Evolutionary conservation across 257 asterid genomes (phyloP).

Genomic region (Paraleonurus japonicus): DNA sequence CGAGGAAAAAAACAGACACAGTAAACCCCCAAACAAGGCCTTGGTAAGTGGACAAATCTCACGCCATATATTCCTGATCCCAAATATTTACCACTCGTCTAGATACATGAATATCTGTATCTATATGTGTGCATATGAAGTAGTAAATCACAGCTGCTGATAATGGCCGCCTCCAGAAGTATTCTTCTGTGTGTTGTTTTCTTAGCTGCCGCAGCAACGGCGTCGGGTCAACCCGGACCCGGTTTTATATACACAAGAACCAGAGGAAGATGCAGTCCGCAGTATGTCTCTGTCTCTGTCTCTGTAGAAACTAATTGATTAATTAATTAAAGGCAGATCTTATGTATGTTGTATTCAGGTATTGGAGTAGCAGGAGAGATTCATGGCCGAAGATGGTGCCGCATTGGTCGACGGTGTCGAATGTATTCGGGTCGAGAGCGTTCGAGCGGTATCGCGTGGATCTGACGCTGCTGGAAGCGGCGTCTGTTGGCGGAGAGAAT

Average conservation of each 20-base stretch:
- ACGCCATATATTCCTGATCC: constrained; percentile 11
- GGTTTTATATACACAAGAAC: constrained; percentile 77
- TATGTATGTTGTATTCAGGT: constrained; percentile 43
- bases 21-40: constrained; percentile 21
- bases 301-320: too few relatives aligned
- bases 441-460: constrained; percentile 64
- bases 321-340: too few relatives aligned
- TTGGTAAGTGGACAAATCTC: constrained; percentile 10
- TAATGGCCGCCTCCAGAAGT: background rate
- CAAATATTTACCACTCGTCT: background rate
- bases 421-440: constrained; percentile 75
- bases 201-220: constrained; percentile 10
- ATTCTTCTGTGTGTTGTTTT: constrained; percentile 18
- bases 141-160: background rate
- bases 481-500: constrained; percentile 38
- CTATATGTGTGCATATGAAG: background rate
- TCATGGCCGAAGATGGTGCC: constrained; percentile 93
- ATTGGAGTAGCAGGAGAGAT: constrained; percentile 80
- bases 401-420: constrained; percentile 60
- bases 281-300: too few relatives aligned
- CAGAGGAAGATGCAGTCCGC: constrained; percentile 80
- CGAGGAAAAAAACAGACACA: constrained; percentile 20
- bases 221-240: constrained; percentile 36
- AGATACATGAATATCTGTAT: background rate
- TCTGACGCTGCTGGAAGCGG: constrained; percentile 68